A percentile compares a stretch with the other conserved stretches of the same genome.
Conservation (phyloP, 352 stramenopile genomes). For the Pythium aphanidermatum region DNA sequence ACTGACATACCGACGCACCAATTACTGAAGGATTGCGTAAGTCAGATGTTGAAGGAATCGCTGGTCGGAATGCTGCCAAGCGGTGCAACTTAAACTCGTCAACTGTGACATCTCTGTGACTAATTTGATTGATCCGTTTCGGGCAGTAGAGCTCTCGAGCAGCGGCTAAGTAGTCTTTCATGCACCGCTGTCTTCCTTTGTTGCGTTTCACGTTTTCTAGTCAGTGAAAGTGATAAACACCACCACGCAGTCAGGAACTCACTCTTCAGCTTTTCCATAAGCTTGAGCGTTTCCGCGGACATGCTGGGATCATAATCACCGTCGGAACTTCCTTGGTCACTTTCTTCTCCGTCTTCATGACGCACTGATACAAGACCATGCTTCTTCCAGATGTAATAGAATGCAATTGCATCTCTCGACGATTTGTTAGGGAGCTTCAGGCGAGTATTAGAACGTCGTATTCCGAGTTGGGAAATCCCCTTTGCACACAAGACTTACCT, state of each 20-base stretch:
- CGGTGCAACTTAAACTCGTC: conserved; percentile 52
- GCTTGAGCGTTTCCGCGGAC: conserved; percentile 48
- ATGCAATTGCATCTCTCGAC: conserved; percentile 57
- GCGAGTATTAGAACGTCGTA: too few species aligned
- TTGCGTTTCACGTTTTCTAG: too few species aligned
- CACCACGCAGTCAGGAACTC: conserved; percentile 4
- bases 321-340: conserved; percentile 13
- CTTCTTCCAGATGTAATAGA: conserved; percentile 89
- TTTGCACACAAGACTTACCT: conserved; percentile 32
- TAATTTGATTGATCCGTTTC: conserved; percentile 26
- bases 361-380: conserved; percentile 24
- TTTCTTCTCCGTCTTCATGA: conserved; percentile 12
- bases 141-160: conserved; percentile 33
- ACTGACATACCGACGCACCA: conserved; percentile 32
- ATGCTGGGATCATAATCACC: conserved; percentile 44
- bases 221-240: background rate
- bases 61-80: conserved; percentile 36
- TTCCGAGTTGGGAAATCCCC: too few species aligned
- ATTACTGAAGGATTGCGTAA: conserved; percentile 39
- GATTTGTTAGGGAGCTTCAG: conserved; percentile 55
- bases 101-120: conserved; percentile 12
- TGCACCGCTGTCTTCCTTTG: conserved; percentile 54
- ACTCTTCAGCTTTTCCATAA: conserved; percentile 62
- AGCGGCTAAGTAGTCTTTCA: conserved; percentile 62
- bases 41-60: conserved; percentile 38